Percentiles rank a stretch among this genome's conserved stretches.
Evolutionary conservation across 345 rosid species (phyloP).

Genomic region (Kernera saxatilis): DNA sequence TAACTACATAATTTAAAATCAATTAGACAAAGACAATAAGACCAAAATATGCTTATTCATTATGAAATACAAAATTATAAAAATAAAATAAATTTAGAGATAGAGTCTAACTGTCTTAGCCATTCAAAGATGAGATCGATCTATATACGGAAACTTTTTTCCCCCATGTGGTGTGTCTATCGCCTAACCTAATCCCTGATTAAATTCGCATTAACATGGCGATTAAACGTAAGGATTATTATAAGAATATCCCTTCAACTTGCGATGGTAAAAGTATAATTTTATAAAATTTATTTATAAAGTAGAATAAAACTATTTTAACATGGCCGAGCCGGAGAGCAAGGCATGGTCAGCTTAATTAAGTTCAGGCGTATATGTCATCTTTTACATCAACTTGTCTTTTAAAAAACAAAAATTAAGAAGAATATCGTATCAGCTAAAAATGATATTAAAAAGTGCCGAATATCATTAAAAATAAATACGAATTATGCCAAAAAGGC

Average conservation of each 20-base stretch:
- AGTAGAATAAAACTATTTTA: too few species aligned
- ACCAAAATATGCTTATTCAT: neutral
- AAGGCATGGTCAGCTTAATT: neutral
- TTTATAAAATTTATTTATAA: too few species aligned
- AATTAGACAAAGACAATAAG: too few species aligned
- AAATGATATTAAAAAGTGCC: neutral
- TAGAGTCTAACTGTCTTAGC: neutral
- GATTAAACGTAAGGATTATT: neutral
- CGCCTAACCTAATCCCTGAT: conserved; percentile 1
- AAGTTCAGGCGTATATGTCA: neutral
- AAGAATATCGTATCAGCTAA: neutral
- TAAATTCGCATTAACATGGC: neutral
- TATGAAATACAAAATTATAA: neutral
- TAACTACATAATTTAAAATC: neutral
- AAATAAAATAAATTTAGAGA: neutral
- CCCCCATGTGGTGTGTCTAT: neutral
- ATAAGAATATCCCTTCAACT: conserved; percentile 10
- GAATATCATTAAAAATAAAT: neutral
- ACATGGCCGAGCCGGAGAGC: neutral
- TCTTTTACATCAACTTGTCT: neutral
- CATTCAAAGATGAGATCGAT: conserved; percentile 2
- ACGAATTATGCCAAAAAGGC: neutral
- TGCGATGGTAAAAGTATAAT: neutral
- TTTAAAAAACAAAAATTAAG: neutral
- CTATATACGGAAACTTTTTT: neutral